Conservation (phyloP, 1,284 basidiomycete species). For the Inonotus hispidus region DNA sequence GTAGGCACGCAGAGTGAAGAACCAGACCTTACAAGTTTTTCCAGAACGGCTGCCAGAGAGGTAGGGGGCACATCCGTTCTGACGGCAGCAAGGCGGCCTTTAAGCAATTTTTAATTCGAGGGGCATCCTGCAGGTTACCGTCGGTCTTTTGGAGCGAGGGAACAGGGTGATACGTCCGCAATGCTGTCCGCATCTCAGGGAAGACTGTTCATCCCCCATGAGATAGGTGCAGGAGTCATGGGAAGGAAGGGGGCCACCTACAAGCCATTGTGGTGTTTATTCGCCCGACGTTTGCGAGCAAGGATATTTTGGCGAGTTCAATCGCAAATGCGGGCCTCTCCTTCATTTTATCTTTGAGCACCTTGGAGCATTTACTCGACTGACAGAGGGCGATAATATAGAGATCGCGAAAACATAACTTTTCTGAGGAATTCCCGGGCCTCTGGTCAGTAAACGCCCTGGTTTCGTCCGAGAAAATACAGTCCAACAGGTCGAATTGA, state of each 20-base stretch:
- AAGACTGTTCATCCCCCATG: slow-evolving; percentile 42
- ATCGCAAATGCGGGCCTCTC: slow-evolving; percentile 60
- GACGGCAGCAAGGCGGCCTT: slow-evolving; percentile 45
- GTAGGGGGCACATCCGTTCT: slow-evolving; percentile 42
- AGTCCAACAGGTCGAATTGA: slow-evolving; percentile 68
- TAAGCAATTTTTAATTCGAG: slow-evolving; percentile 67
- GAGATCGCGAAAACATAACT: slow-evolving; percentile 66
- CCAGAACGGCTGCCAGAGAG: slow-evolving; percentile 43
- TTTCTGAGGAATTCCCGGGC: slow-evolving; percentile 28
- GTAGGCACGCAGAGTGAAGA: slow-evolving; percentile 18
- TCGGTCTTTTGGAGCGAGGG: slow-evolving; percentile 73
- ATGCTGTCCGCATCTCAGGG: slow-evolving; percentile 76
- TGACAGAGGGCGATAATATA: slow-evolving; percentile 69
- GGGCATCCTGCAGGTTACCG: slow-evolving; percentile 77
- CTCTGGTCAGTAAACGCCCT: slow-evolving; percentile 44
- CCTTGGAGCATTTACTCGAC: slow-evolving; percentile 62
- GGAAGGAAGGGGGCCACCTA: slow-evolving; percentile 33
- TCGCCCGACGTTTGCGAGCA: slow-evolving; percentile 76
- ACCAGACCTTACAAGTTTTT: slow-evolving; percentile 36
- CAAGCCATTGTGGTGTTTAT: slow-evolving; percentile 85
- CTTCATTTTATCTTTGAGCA: slow-evolving; percentile 64
- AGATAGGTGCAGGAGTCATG: background rate
- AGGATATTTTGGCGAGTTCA: slow-evolving; percentile 71
- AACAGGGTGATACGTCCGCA: slow-evolving; percentile 79
- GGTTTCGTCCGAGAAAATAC: slow-evolving; percentile 62